Evolutionary conservation across 2,329 filamentous ascomycete genomes (phyloP).

Genomic region (Cladophialophora psammophila): DNA sequence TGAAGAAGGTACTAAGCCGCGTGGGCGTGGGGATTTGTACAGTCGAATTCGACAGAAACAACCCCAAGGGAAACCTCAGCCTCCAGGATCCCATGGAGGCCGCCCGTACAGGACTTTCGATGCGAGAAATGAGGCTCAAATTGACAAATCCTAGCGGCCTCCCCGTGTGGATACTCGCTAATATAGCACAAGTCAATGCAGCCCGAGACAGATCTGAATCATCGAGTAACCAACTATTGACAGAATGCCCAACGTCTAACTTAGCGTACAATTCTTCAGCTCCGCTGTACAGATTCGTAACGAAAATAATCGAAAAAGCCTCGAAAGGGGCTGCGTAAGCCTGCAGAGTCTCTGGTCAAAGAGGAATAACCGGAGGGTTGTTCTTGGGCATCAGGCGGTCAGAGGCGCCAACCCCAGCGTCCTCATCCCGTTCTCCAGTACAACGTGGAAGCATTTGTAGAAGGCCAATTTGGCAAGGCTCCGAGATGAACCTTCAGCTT

Average conservation of each 20-base stretch:
- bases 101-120: not conserved
- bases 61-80: not conserved
- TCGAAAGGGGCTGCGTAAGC: not conserved
- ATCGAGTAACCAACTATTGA: conserved; percentile 1
- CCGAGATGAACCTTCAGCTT: conserved; percentile 77
- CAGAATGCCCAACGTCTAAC: conserved; percentile 46
- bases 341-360: not conserved
- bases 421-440: conserved; percentile 83
- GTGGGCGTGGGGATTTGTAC: not conserved
- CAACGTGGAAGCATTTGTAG: conserved; percentile 77
- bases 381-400: conserved; percentile 51
- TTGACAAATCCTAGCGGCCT: not conserved
- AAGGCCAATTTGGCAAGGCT: conserved; percentile 77
- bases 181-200: conserved; percentile 5
- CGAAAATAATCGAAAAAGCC: not conserved
- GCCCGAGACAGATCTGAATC: not conserved
- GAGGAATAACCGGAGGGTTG: not conserved
- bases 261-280: not conserved
- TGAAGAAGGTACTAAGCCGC: not conserved
- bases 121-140: conserved; percentile 13
- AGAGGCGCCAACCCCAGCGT: conserved; percentile 80
- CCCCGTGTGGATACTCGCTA: conserved; percentile 7
- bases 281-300: not conserved
- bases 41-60: not conserved
- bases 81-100: not conserved